Base-by-base conservation (phyloP, 768 basidiomycete genomes). In the Russula abietina region DNA sequence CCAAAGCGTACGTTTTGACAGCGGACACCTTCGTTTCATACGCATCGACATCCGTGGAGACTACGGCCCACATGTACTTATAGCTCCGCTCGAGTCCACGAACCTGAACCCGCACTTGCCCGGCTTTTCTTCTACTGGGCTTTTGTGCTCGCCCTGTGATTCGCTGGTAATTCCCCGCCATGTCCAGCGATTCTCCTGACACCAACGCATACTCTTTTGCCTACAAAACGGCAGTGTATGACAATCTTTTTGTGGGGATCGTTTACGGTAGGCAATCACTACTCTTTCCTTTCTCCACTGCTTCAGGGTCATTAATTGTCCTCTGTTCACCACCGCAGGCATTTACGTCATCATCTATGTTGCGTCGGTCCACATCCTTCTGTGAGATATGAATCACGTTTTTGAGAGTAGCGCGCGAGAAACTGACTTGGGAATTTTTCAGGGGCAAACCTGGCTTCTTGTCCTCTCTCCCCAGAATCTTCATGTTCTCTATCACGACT, bases 401-500 rank as follows among this genome's bases (percentile, higher is more conserved):
- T 45, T 54, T 22, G 8, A 43, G 38, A 8, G 33, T 30, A 28
- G 4, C 0, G 6, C 4, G 33, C 11, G 2, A 9, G 17, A 17
- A 11, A 19, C 53, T 62, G 36, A 63, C n/a, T 28, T 7, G 28
- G 10, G 16, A 12, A n/a, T 33, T 19, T 19, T 24, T 36, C 39
- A 63, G 62, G 14, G 30, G 43, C 33, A 46, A 33, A 41, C 62
- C 62, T 3, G 62, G 62, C 17, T 54, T 63, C 24, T 39, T 30
- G 16, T 63, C 62, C 11, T 63, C 62, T 43, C 49, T 26, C 22
- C 57, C 62, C 14, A 54, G 62, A 46, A 17, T 63, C 14, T 58
- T 53, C 28, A 63, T 63, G 62, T 54, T 63, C 16, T 51, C 43
- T n/a, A 28, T 63, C 24, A 58, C 62, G 51, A 58, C 62, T n/a